These are phyloP conservation scores for Mycena rebaudengoi DNA, from an alignment of 768 basidiomycete genomes.

Conservation along the genomic window DNA sequence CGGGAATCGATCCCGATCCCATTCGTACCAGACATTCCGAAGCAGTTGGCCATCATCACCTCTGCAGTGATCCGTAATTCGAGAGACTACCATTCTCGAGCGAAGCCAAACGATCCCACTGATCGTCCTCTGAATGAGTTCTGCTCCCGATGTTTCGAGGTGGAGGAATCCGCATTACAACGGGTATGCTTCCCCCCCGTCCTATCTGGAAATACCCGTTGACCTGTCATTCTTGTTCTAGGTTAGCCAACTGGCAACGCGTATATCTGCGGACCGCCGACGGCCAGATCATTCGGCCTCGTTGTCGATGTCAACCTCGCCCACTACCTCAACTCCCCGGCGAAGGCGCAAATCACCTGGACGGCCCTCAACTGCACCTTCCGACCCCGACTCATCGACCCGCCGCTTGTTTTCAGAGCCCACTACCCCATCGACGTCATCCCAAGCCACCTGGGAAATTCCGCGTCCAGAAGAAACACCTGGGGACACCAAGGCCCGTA, in stretches of 20 bases:
- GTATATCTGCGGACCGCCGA: slow-evolving; percentile 41
- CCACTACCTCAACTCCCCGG: slow-evolving; percentile 12
- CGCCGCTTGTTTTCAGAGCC: slow-evolving; percentile 36
- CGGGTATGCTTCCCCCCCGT: slow-evolving; percentile 49
- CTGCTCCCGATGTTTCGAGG: slow-evolving; percentile 67
- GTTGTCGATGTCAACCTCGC: slow-evolving; percentile 15
- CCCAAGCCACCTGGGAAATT: slow-evolving; percentile 35
- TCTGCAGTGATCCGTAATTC: slow-evolving; percentile 79
- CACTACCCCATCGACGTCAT: slow-evolving; percentile 26
- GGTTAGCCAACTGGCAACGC: slow-evolving; percentile 64
- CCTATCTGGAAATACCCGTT: too few species aligned
- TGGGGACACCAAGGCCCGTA: slow-evolving; percentile 32
- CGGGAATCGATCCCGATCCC: slow-evolving; percentile 80
- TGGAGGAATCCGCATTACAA: slow-evolving; percentile 74
- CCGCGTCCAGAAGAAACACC: slow-evolving; percentile 11
- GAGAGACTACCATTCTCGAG: slow-evolving; percentile 47
- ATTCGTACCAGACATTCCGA: slow-evolving; percentile 79
- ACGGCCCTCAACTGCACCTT: slow-evolving; percentile 61
- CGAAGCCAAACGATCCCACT: slow-evolving; percentile 40
- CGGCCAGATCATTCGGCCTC: slow-evolving; percentile 25
- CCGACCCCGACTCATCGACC: slow-evolving; percentile 35
- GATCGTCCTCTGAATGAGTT: slow-evolving; percentile 62
- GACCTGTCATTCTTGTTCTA: too few species aligned
- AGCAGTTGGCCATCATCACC: slow-evolving; percentile 78
- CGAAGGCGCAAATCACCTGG: slow-evolving; percentile 33